These are phyloP conservation scores for Fistulinella prunicolor DNA, from an alignment of 768 basidiomycete species.

Conservation along the genomic window DNA sequence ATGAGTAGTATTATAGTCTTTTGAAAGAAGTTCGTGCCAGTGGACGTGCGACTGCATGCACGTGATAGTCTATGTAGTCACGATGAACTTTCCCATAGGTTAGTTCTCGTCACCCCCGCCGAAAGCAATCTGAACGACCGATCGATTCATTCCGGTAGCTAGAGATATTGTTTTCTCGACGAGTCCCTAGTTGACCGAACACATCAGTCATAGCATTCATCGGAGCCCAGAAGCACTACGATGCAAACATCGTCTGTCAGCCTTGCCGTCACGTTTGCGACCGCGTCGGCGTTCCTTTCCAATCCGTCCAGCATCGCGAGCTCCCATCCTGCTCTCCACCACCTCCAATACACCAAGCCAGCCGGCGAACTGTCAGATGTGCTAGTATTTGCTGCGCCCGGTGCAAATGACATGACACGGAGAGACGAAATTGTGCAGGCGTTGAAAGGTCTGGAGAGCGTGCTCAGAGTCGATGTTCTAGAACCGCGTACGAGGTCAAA, in stretches of 20 bases:
- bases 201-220: no score
- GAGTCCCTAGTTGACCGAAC: no score
- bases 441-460: conserved; percentile 16
- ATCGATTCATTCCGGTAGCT: no score
- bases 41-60: no score
- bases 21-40: no score
- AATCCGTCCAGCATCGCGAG: conserved; percentile 20
- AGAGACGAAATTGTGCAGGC: conserved; percentile 14
- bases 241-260: conserved; percentile 3
- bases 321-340: conserved; percentile 20
- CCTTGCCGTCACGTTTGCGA: conserved; percentile 32
- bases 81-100: no score
- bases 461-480: conserved; percentile 24
- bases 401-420: neutral
- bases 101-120: no score
- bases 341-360: conserved; percentile 21
- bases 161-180: no score
- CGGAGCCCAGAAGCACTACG: no score
- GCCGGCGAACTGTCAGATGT: conserved; percentile 24
- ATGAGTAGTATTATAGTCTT: no score
- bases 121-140: no score
- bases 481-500: conserved; percentile 21
- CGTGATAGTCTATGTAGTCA: no score
- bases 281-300: conserved; percentile 22
- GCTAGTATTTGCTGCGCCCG: conserved; percentile 16